Base-by-base conservation (phyloP, 2,329 filamentous ascomycete genomes). In the Lachnellula hyalina region DNA sequence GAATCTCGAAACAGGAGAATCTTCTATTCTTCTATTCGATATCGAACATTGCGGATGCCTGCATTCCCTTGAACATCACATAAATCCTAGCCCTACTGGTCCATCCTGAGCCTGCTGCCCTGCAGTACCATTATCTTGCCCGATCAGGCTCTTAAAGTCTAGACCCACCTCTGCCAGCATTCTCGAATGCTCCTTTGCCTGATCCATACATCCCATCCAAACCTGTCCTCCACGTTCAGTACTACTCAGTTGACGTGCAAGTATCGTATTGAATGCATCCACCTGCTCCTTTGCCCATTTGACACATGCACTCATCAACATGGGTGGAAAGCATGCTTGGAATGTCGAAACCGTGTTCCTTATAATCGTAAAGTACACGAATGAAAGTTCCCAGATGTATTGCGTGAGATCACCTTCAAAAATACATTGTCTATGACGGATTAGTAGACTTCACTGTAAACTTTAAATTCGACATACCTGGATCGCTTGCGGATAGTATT, bases 201-300 rank as follows among this genome's bases (percentile, higher is more conserved):
- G 81, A 44, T 87, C 83, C 75, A 96, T 85, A 72, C 94, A 97
- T 66, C 89, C 82, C 51, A 81, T 81, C 89, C 90, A 96, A 1
- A 89, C 80, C 45, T 83, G 79, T 14, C 87, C 86, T n/a, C 81
- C 85, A 49, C 78, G 80, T 57, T 95, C 87, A 2, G 94, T 88
- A 68, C 89, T 91, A 72, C 90, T 95, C 58, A 99, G 76, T 73
- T 97, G 94, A 56, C 93, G 79, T 36, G 81, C 83, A 38, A 99
- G 77, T 49, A 94, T 84, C 46, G 79, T 79, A 66, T 96, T 97
- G 76, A 97, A 97, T 2, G 85, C 85, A 64, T 96, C 92, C 1
- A 97, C 84, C 68, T 96, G 86, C 64, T 94, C 87, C 72, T 96
- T 97, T n/a, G 91, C 92, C 94, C 94, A 99, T 68, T 93, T 95